These are phyloP conservation scores for Spizellomyces punctatus DNA, from an alignment of 192 early-diverging fungal species.

Conservation along the genomic window DNA sequence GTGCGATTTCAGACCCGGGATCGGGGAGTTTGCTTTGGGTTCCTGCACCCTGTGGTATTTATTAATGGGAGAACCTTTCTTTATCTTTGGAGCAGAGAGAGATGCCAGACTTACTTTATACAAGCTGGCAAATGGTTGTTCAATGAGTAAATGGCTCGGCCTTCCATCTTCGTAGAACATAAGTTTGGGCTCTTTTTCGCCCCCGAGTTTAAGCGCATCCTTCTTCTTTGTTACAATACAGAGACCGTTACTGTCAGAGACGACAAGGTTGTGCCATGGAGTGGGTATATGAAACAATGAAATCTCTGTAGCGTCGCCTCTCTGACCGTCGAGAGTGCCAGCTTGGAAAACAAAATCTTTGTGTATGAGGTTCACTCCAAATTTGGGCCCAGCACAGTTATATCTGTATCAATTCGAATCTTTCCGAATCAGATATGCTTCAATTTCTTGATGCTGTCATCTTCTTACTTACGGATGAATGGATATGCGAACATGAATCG, in stretches of 20 bases:
- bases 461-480: slow-evolving; percentile 8
- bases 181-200: background rate
- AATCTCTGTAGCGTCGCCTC: too few species aligned
- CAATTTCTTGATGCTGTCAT: too few species aligned
- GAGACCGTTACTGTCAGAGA: background rate
- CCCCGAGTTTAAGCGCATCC: too few species aligned
- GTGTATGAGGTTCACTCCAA: slow-evolving; percentile 6
- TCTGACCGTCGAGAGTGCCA: background rate
- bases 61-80: too few species aligned
- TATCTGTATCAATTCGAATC: background rate
- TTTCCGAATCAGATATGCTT: too few species aligned
- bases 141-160: slow-evolving; percentile 1
- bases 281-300: slow-evolving; percentile 19
- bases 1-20: too few species aligned
- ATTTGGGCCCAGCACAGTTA: slow-evolving; percentile 17
- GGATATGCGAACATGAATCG: slow-evolving; percentile 16
- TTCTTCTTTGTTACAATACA: too few species aligned
- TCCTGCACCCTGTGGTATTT: too few species aligned
- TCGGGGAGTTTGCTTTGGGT: too few species aligned
- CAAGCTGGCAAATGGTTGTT: background rate
- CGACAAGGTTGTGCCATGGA: slow-evolving; percentile 23
- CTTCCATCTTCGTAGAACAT: slow-evolving; percentile 1
- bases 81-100: too few species aligned
- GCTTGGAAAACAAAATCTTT: background rate
- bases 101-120: background rate